Percentiles rank a stretch among this genome's conserved stretches.
Conservation (phyloP, 2,329 filamentous ascomycete species). For the Epichloe sp. region DNA sequence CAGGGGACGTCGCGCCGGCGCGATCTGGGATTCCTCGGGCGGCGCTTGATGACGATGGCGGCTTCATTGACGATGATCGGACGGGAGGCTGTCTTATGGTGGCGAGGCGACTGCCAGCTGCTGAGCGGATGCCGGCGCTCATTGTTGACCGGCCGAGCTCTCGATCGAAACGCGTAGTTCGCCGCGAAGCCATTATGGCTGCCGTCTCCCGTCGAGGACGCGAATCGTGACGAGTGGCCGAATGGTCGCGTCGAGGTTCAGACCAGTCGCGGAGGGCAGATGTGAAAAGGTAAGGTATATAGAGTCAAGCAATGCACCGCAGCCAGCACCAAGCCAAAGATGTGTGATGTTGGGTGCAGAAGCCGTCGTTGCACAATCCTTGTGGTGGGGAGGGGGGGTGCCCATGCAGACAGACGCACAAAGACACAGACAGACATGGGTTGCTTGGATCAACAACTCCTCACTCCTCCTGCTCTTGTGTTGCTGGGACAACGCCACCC, state of each 20-base stretch:
- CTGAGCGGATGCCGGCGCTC: not conserved
- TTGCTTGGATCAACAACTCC: not conserved
- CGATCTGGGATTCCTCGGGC: conserved; percentile 4
- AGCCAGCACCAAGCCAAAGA: not conserved
- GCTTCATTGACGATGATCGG: conserved; percentile 3
- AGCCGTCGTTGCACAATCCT: conserved; percentile 3
- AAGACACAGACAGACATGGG: not conserved
- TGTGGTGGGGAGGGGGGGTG: not conserved
- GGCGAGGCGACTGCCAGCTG: conserved; percentile 2
- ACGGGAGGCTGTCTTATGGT: not conserved
- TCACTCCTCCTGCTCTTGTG: not conserved
- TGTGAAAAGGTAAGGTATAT: not conserved
- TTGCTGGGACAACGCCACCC: not conserved
- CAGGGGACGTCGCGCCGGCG: conserved; percentile 35
- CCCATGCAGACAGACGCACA: not conserved
- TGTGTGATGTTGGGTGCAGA: not conserved
- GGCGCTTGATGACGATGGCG: not conserved
- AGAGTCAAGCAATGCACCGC: not conserved
- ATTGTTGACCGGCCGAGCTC: conserved; percentile 6
- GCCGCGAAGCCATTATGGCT: conserved; percentile 7
- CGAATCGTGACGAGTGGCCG: not conserved
- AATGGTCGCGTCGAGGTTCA: not conserved
- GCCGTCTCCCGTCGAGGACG: not conserved
- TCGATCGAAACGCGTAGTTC: conserved; percentile 7
- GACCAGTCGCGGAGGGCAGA: not conserved